phyloP scores from a whole-genome alignment of 176 grass and related monocot genomes.

The Lolium multiflorum region DNA sequence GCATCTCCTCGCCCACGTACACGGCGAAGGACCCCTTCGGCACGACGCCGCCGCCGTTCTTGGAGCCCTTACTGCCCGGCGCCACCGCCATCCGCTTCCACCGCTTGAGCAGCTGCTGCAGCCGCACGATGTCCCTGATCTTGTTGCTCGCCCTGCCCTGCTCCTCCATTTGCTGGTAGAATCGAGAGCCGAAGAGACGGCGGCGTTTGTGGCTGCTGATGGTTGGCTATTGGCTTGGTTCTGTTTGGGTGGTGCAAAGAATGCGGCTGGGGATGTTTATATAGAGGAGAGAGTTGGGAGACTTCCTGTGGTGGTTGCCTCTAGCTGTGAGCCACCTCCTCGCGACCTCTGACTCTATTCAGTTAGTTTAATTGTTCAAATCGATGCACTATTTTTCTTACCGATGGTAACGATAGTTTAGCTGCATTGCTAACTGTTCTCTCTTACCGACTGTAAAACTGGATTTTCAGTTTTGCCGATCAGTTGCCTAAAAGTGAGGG shows the following conservation, averaged over 20 bases:
- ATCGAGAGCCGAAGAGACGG: not conserved
- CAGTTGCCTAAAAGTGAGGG: too few species aligned
- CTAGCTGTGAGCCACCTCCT: constrained; percentile 32
- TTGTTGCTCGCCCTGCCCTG: constrained; percentile 70
- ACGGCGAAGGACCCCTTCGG: constrained; percentile 84
- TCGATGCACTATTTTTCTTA: not conserved
- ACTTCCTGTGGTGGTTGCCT: not conserved
- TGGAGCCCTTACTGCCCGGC: constrained; percentile 17
- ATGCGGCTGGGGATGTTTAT: constrained; percentile 16
- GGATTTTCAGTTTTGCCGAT: too few species aligned
- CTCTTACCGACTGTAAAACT: too few species aligned
- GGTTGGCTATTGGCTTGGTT: not conserved
- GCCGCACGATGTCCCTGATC: constrained; percentile 77
- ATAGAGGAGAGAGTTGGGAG: constrained; percentile 4
- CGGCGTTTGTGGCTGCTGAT: not conserved
- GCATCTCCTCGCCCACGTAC: constrained; percentile 89
- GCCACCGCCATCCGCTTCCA: constrained; percentile 75
- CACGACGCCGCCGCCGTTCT: constrained; percentile 37
- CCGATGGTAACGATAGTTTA: too few species aligned
- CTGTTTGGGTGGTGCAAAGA: not conserved
- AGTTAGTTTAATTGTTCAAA: constrained; percentile 43
- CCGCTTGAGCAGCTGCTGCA: constrained; percentile 86
- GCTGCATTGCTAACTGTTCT: too few species aligned
- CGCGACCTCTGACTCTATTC: constrained; percentile 36
- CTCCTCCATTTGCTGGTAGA: constrained; percentile 45